phyloP scores from a whole-genome alignment of 306 rosid genomes.

The Trifolium fragiferum region DNA sequence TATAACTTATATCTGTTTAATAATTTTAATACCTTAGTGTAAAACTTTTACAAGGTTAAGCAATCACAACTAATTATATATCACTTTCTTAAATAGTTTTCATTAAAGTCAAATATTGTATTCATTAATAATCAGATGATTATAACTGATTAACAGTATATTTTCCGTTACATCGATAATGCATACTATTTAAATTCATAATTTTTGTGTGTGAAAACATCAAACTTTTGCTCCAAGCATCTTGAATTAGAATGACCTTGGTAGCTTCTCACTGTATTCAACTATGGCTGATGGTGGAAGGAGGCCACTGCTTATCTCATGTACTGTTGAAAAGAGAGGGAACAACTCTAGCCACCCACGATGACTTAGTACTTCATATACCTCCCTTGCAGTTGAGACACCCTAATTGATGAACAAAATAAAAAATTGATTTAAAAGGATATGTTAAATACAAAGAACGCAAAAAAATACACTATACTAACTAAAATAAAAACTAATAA shows the following conservation, averaged over 20 bases:
- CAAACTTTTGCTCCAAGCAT: neutral
- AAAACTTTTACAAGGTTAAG: no score
- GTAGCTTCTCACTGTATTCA: slow-evolving; percentile 72
- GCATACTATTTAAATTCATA: neutral
- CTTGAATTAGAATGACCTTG: slow-evolving; percentile 49
- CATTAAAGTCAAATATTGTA: neutral
- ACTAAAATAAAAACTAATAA: no score
- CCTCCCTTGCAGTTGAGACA: slow-evolving; percentile 86
- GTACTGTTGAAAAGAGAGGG: slow-evolving; percentile 86
- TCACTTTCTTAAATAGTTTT: neutral
- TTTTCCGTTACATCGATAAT: neutral
- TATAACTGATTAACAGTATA: neutral
- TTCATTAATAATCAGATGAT: neutral
- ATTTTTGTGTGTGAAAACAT: neutral
- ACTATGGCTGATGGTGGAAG: slow-evolving; percentile 97
- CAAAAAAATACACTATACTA: neutral
- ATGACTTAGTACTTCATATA: slow-evolving; percentile 86
- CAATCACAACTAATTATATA: no score
- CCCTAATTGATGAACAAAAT: slow-evolving; percentile 58
- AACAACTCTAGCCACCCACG: slow-evolving; percentile 93
- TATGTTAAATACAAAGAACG: slow-evolving; percentile 19
- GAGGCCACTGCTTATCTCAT: slow-evolving; percentile 78
- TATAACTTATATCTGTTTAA: no score
- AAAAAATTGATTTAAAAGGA: slow-evolving; percentile 8
- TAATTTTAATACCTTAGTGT: no score